Conservation (phyloP, 495 filamentous ascomycete genomes). For the Margaritispora aquatica region DNA sequence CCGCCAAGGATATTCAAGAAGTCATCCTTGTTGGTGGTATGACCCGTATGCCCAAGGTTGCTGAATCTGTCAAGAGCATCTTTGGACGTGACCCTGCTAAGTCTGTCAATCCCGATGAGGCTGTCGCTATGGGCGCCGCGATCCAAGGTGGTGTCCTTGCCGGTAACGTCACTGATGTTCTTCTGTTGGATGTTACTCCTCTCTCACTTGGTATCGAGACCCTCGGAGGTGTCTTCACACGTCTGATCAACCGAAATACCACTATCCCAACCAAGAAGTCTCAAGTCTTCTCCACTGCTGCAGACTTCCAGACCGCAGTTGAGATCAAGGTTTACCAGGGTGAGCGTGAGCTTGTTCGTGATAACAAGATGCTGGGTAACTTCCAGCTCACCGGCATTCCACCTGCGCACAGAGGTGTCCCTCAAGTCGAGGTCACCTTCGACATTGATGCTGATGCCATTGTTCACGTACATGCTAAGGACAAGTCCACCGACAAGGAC, state of each 20-base stretch:
- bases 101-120: conserved; percentile 98
- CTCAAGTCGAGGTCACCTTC: conserved; percentile 98
- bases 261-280: conserved; percentile 99
- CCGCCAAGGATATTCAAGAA: conserved; percentile 95
- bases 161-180: conserved; percentile 93
- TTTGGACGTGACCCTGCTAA: conserved; percentile 98
- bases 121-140: conserved; percentile 96
- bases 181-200: conserved; percentile 95
- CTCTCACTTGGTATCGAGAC: conserved; percentile 99
- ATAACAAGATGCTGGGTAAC: conserved; percentile 99
- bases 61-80: conserved; percentile 93
- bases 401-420: conserved; percentile 94
- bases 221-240: conserved; percentile 98
- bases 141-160: conserved; percentile 96
- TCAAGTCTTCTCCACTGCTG: conserved; percentile 96
- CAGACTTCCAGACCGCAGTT: conserved; percentile 98
- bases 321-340: conserved; percentile 99
- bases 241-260: conserved; percentile 99
- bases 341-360: conserved; percentile 97
- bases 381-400: conserved; percentile 99
- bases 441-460: conserved; percentile 99
- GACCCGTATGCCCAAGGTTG: conserved; percentile 99
- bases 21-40: conserved; percentile 99
- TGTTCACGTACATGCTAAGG: conserved; percentile 97
- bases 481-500: conserved; percentile 99